Evolutionary conservation across 306 rosid species (phyloP), one percentile per base, ranked within the genome.

Genomic region (Prunus davidiana): DNA sequence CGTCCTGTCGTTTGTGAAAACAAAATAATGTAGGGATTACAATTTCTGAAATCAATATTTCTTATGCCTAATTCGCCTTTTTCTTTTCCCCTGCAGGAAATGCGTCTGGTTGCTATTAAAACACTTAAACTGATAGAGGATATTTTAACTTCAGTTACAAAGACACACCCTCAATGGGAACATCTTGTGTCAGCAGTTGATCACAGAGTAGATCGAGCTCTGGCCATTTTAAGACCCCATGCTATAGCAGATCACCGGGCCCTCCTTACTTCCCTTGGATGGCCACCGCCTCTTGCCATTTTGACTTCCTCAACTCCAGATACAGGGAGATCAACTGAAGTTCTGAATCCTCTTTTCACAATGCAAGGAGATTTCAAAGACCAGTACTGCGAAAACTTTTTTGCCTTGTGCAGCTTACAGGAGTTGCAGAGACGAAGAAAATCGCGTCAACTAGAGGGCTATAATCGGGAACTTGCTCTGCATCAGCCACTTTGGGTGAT

Each of bases 401-500:
- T 92, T 47, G 88, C 97, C 81, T 57, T 95, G 79, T 95, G 97
- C 87, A 82, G 86, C 75, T 83, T 95, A 41, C 98, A 92, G 75
- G 96, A 90, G 79, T 83, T 95, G 80, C 98, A 90, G 76, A 88
- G 92, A 82, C 87, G 73, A 83, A 90, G 98, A 82, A 95, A 95
- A 82, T 80, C 76, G 57, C 89, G 98, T 78, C 97, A 95, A 77
- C 97, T 95, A 18, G 81, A 78, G 80, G 93, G 97, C 32, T 87
- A 78, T 76, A 83, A 77, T 75, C 64, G 77, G 76, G 85, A 90
- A 78, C 80, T 85, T 49, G 86, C 93, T 81, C 73, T 87, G 60
- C 86, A 78, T 58, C 98, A 92, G 72, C 96, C 98, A 43, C 97
- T 95, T 62, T 95, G 98, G 98, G 97, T 88, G 64, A 88, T 95